Evolutionary conservation across 768 basidiomycete genomes (phyloP).

Genomic region (Russula compacta): DNA sequence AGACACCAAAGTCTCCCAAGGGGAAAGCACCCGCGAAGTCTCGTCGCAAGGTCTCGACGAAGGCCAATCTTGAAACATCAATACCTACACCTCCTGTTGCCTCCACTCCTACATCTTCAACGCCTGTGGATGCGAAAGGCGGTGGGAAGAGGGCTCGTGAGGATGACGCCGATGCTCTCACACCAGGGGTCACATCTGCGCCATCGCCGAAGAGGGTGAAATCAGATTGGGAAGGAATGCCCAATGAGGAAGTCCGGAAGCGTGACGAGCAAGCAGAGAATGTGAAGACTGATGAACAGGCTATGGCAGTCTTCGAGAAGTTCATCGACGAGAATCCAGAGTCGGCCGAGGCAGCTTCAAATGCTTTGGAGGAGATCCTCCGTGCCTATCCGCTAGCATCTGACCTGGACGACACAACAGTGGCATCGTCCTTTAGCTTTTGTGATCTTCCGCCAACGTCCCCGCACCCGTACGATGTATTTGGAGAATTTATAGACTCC

Average conservation of each 20-base stretch:
- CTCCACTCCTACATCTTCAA: conserved; percentile 11
- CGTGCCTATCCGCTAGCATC: conserved; percentile 39
- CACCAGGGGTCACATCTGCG: conserved; percentile 31
- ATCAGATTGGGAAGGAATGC: conserved; percentile 60
- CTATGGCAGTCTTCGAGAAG: conserved; percentile 52
- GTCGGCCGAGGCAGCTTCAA: conserved; percentile 38
- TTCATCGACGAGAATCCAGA: conserved; percentile 43
- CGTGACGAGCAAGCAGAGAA: conserved; percentile 17
- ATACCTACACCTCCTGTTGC: conserved; percentile 3
- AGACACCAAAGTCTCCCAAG: conserved; percentile 59
- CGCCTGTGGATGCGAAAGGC: conserved; percentile 18
- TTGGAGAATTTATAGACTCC: conserved; percentile 62
- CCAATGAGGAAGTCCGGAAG: conserved; percentile 35
- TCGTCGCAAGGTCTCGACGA: conserved; percentile 27
- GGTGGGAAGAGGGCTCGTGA: conserved; percentile 47
- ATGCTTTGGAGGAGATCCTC: conserved; percentile 54
- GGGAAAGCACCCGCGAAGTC: conserved; percentile 40
- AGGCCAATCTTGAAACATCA: conserved; percentile 19
- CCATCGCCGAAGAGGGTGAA: conserved; percentile 67
- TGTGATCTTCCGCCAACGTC: conserved; percentile 25
- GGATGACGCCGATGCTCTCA: conserved; percentile 28
- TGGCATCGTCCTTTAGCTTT: conserved; percentile 21
- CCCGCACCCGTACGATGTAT: conserved; percentile 34
- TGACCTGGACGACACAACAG: conserved; percentile 33
- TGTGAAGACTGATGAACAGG: conserved; percentile 61